phyloP scores from a whole-genome alignment of 192 early-diverging fungal species.

The Paraglomus occultum region DNA sequence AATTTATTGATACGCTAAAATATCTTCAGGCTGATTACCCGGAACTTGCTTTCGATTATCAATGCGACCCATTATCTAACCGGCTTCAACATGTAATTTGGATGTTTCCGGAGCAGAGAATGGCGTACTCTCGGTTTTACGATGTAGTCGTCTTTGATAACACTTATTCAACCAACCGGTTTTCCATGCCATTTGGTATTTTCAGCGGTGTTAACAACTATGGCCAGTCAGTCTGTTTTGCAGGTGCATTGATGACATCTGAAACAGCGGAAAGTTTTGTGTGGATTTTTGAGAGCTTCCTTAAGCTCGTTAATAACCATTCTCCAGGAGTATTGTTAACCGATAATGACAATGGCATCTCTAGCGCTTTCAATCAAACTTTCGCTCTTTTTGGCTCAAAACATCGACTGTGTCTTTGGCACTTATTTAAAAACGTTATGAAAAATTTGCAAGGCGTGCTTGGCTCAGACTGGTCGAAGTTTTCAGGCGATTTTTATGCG shows the following conservation, averaged over 20 bases:
- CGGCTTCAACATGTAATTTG: background rate
- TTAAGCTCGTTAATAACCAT: slow-evolving; percentile 8
- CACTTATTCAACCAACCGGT: background rate
- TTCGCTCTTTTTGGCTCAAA: background rate
- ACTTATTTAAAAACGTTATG: slow-evolving; percentile 16
- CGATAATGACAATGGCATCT: slow-evolving; percentile 4
- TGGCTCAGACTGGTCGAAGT: no score
- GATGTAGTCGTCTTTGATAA: slow-evolving; percentile 14
- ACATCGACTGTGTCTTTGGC: background rate
- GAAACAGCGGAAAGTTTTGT: slow-evolving; percentile 1
- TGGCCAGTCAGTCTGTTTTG: slow-evolving; percentile 1
- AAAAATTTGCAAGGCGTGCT: slow-evolving; percentile 8
- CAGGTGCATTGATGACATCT: background rate
- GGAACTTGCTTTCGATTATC: background rate
- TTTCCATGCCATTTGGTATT: slow-evolving; percentile 3
- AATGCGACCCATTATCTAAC: background rate
- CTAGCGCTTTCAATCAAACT: background rate
- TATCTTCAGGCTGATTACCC: background rate
- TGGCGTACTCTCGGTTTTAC: background rate
- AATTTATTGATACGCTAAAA: slow-evolving; percentile 2
- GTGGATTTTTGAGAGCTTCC: slow-evolving; percentile 2
- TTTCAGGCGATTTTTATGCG: no score
- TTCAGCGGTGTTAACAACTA: background rate
- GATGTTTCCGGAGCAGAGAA: background rate
- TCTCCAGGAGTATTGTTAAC: background rate